A percentile compares a stretch with the other conserved stretches of the same genome.
Conservation (phyloP, 2,329 filamentous ascomycete genomes). For the Aplosporella prunicola region DNA sequence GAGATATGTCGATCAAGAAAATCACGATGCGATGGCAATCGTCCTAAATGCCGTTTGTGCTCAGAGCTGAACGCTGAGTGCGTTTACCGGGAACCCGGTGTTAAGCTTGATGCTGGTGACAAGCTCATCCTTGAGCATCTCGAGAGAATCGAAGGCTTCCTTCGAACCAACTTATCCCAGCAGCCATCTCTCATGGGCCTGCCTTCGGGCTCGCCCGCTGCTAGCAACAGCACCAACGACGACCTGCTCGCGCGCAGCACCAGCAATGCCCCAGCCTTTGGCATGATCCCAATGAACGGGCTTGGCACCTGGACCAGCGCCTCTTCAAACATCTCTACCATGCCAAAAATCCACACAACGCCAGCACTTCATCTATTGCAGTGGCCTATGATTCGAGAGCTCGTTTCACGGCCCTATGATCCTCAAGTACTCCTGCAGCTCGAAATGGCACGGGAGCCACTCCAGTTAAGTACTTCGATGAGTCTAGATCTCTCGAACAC, state of each 20-base stretch:
- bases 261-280: slow-evolving; percentile 25
- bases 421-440: slow-evolving; percentile 73
- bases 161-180: slow-evolving; percentile 62
- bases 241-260: slow-evolving; percentile 31
- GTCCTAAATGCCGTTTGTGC: slow-evolving; percentile 78
- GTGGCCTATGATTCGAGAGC: slow-evolving; percentile 69
- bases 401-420: slow-evolving; percentile 69
- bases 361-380: slow-evolving; percentile 69
- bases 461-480: slow-evolving; percentile 47
- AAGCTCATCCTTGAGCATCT: slow-evolving; percentile 76
- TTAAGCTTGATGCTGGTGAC: slow-evolving; percentile 79
- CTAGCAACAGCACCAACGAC: slow-evolving; percentile 36
- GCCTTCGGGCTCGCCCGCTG: slow-evolving; percentile 28
- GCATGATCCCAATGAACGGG: slow-evolving; percentile 40
- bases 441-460: slow-evolving; percentile 69
- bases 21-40: slow-evolving; percentile 67
- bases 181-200: not conserved
- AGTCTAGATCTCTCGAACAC: slow-evolving; percentile 67
- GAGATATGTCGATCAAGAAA: slow-evolving; percentile 75
- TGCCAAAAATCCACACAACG: slow-evolving; percentile 78
- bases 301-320: slow-evolving; percentile 61
- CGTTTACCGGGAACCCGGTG: slow-evolving; percentile 74
- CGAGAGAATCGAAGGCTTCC: slow-evolving; percentile 64
- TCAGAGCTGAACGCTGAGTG: slow-evolving; percentile 74
- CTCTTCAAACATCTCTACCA: slow-evolving; percentile 64